Conservation (phyloP, 1,139 yeast genomes). For the Magnusiomyces magnusii region DNA sequence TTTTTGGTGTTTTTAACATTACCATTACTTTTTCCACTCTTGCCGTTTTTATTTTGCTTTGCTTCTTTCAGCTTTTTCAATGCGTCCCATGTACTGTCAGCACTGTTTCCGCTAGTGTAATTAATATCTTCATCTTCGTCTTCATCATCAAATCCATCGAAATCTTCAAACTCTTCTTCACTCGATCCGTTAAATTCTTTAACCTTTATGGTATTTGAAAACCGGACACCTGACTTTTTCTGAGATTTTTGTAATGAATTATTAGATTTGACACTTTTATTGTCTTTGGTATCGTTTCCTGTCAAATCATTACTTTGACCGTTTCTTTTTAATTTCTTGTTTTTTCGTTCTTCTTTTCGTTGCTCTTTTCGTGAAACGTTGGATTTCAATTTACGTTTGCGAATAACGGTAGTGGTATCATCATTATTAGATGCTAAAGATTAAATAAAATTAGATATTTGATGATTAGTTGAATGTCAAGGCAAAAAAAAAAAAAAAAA, state of each 20-base stretch:
- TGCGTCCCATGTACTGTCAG: slow-evolving; percentile 38
- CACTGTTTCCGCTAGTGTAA: slow-evolving; percentile 22
- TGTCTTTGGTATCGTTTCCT: slow-evolving; percentile 1
- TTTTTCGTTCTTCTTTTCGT: slow-evolving; percentile 21
- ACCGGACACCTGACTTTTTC: slow-evolving; percentile 4
- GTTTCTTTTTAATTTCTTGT: slow-evolving; percentile 17
- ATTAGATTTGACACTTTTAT: too few species aligned
- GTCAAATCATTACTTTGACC: slow-evolving; percentile 7
- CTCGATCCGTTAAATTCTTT: slow-evolving; percentile 9
- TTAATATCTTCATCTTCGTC: slow-evolving; percentile 13
- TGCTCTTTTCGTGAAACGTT: slow-evolving; percentile 18
- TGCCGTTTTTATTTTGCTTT: slow-evolving; percentile 1
- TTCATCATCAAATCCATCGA: slow-evolving; percentile 14
- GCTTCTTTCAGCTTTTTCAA: slow-evolving; percentile 5
- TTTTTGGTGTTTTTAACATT: slow-evolving; percentile 19
- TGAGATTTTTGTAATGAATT: slow-evolving; percentile 5
- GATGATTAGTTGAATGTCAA: slow-evolving; percentile 5
- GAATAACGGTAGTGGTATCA: slow-evolving; percentile 8
- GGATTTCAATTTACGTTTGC: slow-evolving; percentile 1
- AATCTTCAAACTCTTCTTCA: slow-evolving; percentile 16
- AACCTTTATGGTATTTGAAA: slow-evolving; percentile 8
- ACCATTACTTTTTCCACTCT: slow-evolving; percentile 16
- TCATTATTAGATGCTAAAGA: slow-evolving; percentile 9
- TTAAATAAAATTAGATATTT: too few species aligned
- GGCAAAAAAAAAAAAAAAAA: slow-evolving; percentile 5